A percentile compares a stretch with the other conserved stretches of the same genome.
Conservation (phyloP, 352 stramenopile species). For the Phytophthora syringae region DNA sequence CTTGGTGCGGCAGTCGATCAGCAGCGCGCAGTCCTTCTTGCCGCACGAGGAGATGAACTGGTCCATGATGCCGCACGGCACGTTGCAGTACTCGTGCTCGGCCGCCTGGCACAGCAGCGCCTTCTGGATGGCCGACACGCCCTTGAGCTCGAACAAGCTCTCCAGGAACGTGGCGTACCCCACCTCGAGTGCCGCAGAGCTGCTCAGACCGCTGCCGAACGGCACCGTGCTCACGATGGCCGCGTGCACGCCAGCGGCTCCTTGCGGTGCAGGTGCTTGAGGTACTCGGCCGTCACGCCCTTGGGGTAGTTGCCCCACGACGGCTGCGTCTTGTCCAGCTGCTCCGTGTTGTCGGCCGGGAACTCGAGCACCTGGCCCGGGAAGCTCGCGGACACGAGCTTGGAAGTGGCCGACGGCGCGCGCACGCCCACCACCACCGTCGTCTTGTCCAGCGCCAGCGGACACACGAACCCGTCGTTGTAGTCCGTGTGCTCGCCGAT, state of each 20-base stretch:
- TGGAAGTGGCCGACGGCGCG: slow-evolving; percentile 28
- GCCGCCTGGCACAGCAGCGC: slow-evolving; percentile 93
- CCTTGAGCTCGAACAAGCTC: slow-evolving; percentile 65
- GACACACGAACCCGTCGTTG: slow-evolving; percentile 96
- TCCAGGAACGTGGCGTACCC: slow-evolving; percentile 94
- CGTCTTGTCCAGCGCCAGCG: slow-evolving; percentile 92
- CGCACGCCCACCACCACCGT: slow-evolving; percentile 85
- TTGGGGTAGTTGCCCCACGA: slow-evolving; percentile 95
- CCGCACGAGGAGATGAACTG: slow-evolving; percentile 95
- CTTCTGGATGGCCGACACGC: slow-evolving; percentile 71
- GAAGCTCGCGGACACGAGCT: slow-evolving; percentile 70
- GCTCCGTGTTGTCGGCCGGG: slow-evolving; percentile 49
- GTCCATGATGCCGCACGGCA: slow-evolving; percentile 97
- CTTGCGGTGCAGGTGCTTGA: slow-evolving; percentile 53
- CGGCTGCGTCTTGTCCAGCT: slow-evolving; percentile 55
- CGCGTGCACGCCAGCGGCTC: slow-evolving; percentile 76
- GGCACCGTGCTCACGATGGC: slow-evolving; percentile 92
- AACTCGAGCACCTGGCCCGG: slow-evolving; percentile 57
- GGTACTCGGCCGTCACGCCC: slow-evolving; percentile 93
- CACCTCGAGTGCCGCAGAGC: slow-evolving; percentile 93
- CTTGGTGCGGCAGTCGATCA: slow-evolving; percentile 95
- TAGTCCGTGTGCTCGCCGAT: slow-evolving; percentile 98
- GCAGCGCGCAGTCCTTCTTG: slow-evolving; percentile 79
- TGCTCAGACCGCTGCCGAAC: slow-evolving; percentile 93
- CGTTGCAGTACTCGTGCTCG: slow-evolving; percentile 95